Percentiles rank a stretch among this genome's conserved stretches.
Conservation (phyloP, 2,329 filamentous ascomycete genomes). For the Hypomyces rosellus region DNA sequence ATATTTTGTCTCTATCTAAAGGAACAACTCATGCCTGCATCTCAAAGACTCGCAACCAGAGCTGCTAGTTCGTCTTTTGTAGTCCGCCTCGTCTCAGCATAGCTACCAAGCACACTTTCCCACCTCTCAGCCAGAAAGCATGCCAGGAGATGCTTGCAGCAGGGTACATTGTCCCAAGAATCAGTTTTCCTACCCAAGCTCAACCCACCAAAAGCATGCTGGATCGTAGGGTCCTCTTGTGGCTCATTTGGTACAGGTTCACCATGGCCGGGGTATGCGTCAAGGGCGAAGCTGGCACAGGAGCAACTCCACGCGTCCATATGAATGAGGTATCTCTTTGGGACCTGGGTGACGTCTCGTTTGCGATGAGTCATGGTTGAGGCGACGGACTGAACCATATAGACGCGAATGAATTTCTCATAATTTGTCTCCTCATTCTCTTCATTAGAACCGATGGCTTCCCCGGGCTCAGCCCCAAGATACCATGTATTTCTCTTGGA, state of each 20-base stretch:
- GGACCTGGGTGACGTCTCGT: conserved; percentile 12
- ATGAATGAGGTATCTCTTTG: conserved; percentile 60
- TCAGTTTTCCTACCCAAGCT: conserved; percentile 29
- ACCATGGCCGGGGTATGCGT: conserved; percentile 48
- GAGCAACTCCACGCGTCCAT: conserved; percentile 79
- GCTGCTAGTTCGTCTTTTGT: conserved; percentile 66
- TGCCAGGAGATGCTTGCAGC: conserved; percentile 85
- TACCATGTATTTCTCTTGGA: neutral
- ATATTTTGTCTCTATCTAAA: no score
- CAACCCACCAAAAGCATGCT: conserved; percentile 42
- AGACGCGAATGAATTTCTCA: conserved; percentile 31
- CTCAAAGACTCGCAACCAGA: conserved; percentile 45
- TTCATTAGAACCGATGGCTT: no score
- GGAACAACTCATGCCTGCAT: neutral
- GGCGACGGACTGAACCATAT: conserved; percentile 58
- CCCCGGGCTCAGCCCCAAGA: no score
- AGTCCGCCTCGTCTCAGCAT: conserved; percentile 49
- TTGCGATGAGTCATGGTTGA: conserved; percentile 24
- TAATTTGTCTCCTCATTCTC: no score
- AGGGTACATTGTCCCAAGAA: conserved; percentile 40
- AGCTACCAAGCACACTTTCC: conserved; percentile 46
- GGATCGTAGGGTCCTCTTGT: neutral
- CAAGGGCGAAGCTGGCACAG: conserved; percentile 76
- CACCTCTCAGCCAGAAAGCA: conserved; percentile 69
- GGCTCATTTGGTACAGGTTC: neutral